Base-by-base conservation (phyloP, 306 rosid genomes). In the Castanea mollissima region DNA sequence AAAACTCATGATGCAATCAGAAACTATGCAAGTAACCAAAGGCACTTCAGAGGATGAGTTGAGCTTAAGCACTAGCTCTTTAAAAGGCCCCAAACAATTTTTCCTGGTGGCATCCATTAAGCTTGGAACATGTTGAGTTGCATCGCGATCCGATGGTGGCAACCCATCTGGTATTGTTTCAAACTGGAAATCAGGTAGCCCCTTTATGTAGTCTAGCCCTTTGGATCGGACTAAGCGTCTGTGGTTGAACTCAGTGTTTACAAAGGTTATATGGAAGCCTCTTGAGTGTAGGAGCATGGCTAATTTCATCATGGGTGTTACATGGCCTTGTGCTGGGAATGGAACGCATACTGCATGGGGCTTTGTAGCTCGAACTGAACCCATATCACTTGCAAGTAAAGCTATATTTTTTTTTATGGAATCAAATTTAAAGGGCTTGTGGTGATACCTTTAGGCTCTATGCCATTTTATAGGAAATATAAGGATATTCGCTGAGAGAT, bases 231-330 rank as follows among this genome's bases (percentile, higher is more conserved):
- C 58, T 5, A 84, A 41, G 51, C 78, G 82, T 31, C 52, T 31
- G 31, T 80, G 85, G 19, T 80, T 71, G 27, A 54, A 67, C 16
- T 67, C 72, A 0, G 72, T 67, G 52, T 34, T 16, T 13, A 67
- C 71, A 34, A 67, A 31, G 27, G 85, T 84, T 74, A 84, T 69
- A 71, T 81, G 74, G 27, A 80, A 74, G 19, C 87, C 87, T 9
- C 25, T 74, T 9, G 20, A 77, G 34, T 84, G 80, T 14, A 84
- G 77, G 81, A 84, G 62, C 44, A 60, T 80, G 58, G 84, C 82
- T 4, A 84, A 67, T 67, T 68, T 73, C 82, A 84, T 78, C 11
- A 84, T 18, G 5, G 84, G 87, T 55, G 31, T 80, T 16, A 81
- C 69, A 54, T 84, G 87, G 29, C 87, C 87, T 29, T 63, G 69